A percentile compares a stretch with the other conserved stretches of the same genome.
These are phyloP conservation scores for Filosporella fistucella DNA, from an alignment of 495 filamentous ascomycete species.

Conservation along the genomic window DNA sequence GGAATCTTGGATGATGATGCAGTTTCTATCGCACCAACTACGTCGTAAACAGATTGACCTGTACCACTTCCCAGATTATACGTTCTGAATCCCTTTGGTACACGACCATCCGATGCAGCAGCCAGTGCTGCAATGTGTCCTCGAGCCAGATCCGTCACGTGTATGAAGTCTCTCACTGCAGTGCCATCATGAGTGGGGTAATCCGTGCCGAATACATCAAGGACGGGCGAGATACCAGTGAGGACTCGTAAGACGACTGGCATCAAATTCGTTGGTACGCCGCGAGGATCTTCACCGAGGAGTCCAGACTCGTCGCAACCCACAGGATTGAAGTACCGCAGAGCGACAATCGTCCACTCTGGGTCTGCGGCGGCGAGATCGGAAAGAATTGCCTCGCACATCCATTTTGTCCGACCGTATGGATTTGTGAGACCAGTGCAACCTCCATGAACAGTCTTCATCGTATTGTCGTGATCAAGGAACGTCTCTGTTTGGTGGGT, in stretches of 20 bases:
- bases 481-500: constrained; percentile 48
- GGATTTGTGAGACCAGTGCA: constrained; percentile 55
- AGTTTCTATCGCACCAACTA: constrained; percentile 35
- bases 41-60: constrained; percentile 47
- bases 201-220: constrained; percentile 58
- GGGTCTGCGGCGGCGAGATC: constrained; percentile 55
- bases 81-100: constrained; percentile 40
- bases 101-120: background rate
- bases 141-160: constrained; percentile 54
- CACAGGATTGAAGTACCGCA: constrained; percentile 64
- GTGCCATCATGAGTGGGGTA: constrained; percentile 66
- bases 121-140: constrained; percentile 56
- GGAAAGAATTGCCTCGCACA: constrained; percentile 60
- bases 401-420: constrained; percentile 64
- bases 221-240: constrained; percentile 42
- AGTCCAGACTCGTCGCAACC: constrained; percentile 60
- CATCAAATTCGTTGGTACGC: constrained; percentile 57
- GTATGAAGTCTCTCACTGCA: constrained; percentile 69
- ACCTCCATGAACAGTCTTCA: constrained; percentile 24
- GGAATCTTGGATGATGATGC: constrained; percentile 20
- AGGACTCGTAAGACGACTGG: constrained; percentile 56
- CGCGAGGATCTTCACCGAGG: constrained; percentile 56
- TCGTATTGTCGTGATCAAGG: constrained; percentile 44
- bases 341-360: constrained; percentile 55
- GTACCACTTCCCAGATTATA: constrained; percentile 50